Conservation (phyloP, 2,329 filamentous ascomycete species). For the Plectosphaerella plurivora region DNA sequence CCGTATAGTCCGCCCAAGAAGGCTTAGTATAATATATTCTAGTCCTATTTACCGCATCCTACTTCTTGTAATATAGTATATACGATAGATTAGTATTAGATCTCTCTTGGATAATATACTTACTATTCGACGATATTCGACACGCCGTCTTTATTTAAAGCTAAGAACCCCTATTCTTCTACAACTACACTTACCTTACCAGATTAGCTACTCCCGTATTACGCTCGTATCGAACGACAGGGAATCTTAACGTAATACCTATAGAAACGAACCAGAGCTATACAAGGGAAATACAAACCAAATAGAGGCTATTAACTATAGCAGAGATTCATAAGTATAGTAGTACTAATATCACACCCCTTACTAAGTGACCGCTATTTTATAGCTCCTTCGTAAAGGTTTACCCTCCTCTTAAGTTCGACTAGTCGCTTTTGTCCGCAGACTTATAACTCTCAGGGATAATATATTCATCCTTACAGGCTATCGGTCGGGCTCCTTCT, state of each 20-base stretch:
- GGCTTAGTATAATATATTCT: not conserved
- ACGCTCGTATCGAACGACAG: not conserved
- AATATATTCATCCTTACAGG: constrained; percentile 14
- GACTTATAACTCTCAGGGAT: constrained; percentile 4
- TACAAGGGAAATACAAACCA: not conserved
- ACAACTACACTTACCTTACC: not conserved
- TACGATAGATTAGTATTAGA: not conserved
- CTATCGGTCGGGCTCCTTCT: constrained; percentile 9
- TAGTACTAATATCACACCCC: not conserved
- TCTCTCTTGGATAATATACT: not conserved
- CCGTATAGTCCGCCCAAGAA: not conserved
- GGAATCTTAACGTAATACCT: not conserved
- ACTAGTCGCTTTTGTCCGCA: not conserved
- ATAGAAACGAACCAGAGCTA: not conserved
- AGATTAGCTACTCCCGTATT: not conserved
- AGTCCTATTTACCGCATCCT: not conserved
- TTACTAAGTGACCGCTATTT: not conserved
- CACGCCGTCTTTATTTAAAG: not conserved
- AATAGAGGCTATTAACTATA: not conserved
- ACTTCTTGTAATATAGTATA: not conserved
- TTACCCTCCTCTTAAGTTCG: not conserved
- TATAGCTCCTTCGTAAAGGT: not conserved
- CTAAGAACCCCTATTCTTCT: not conserved
- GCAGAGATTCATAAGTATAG: not conserved
- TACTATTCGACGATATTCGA: not conserved